A percentile compares a stretch with the other conserved stretches of the same genome.
These are phyloP conservation scores for Secale cereale DNA, from an alignment of 176 grass and related monocot species.

Conservation along the genomic window DNA sequence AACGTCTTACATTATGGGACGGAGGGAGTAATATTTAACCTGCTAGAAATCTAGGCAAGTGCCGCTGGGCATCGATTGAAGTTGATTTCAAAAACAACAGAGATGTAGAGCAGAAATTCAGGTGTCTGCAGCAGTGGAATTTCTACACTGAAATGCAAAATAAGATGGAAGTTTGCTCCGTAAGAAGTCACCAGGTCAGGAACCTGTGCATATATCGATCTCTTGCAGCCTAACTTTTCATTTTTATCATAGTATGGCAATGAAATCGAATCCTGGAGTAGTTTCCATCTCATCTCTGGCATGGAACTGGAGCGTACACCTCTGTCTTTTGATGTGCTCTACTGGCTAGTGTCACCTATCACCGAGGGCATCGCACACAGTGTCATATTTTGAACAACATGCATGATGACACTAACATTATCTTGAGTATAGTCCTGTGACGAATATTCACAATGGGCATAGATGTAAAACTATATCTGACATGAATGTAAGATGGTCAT, in stretches of 20 bases:
- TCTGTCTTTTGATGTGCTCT: constrained; percentile 1
- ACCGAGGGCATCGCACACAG: background rate
- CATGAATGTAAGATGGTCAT: background rate
- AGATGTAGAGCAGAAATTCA: background rate
- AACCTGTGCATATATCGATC: background rate
- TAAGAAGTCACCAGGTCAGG: background rate
- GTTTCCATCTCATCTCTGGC: background rate
- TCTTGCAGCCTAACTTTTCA: background rate
- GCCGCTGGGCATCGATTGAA: background rate
- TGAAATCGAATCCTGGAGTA: background rate
- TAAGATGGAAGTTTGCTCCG: background rate
- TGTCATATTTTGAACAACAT: background rate
- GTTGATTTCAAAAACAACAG: background rate
- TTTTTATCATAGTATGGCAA: background rate
- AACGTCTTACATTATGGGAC: too few relatives aligned
- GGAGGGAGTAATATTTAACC: background rate
- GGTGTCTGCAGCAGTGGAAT: background rate
- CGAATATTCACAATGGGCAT: background rate
- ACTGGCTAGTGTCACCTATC: constrained; percentile 2
- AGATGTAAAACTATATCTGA: background rate
- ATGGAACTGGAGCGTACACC: background rate
- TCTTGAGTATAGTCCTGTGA: background rate
- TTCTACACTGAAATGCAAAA: background rate
- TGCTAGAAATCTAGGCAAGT: background rate
- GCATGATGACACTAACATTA: background rate